These are phyloP conservation scores for Polytrichum commune DNA, from an alignment of 225 moss, liverwort and hornwort genomes.

Conservation along the genomic window DNA sequence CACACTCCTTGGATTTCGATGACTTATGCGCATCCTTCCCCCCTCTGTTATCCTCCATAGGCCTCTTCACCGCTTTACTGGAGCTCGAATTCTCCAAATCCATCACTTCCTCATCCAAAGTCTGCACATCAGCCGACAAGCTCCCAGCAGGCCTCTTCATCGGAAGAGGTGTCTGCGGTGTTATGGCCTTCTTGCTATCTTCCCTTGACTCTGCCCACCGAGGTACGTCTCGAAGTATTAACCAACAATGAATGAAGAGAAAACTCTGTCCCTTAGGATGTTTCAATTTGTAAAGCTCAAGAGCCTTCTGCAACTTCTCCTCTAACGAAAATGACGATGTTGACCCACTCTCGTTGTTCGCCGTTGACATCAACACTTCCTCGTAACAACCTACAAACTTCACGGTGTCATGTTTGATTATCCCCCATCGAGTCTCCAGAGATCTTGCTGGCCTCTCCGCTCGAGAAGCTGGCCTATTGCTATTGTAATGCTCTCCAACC, in stretches of 20 bases:
- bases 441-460: conserved; percentile 44
- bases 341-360: conserved; percentile 30
- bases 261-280: conserved; percentile 48
- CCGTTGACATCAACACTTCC: conserved; percentile 7
- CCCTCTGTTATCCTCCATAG: too few species aligned
- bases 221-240: conserved; percentile 46
- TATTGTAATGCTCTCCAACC: conserved; percentile 44
- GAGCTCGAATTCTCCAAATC: too few species aligned
- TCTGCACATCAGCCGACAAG: too few species aligned
- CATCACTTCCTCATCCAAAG: too few species aligned
- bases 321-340: conserved; percentile 32
- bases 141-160: too few species aligned
- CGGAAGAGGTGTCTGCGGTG: conserved; percentile 12
- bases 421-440: conserved; percentile 47
- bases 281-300: conserved; percentile 50
- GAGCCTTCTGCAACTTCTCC: conserved; percentile 44
- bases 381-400: conserved; percentile 44
- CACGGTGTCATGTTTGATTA: conserved; percentile 43
- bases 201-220: conserved; percentile 37
- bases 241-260: conserved; percentile 55
- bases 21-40: conserved; percentile 40
- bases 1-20: conserved; percentile 40
- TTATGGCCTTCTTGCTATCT: conserved; percentile 40
- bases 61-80: too few species aligned
- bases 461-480: conserved; percentile 31